Evolutionary conservation across 179 eudicot species (phyloP), one percentile per base, ranked within the genome.

Genomic region (Drosera spatulata): DNA sequence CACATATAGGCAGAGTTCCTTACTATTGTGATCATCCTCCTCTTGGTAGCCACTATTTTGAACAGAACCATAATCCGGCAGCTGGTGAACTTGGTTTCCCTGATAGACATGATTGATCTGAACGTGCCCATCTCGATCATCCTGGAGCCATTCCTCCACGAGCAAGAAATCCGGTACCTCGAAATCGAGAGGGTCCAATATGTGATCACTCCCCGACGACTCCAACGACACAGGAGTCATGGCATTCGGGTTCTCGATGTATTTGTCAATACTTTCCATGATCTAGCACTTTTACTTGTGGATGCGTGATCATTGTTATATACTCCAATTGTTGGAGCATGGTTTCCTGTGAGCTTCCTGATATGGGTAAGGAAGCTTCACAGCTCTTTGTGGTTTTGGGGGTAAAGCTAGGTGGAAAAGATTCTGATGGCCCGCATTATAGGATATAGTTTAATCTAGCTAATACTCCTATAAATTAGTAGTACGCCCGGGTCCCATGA

Each of bases 301-400:
- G 11, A 0, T 5, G 4, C 3, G 33, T 7, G 44, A 15, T 13
- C 10, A 43, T 13, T 8, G 12, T 14, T 4, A 58, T 11, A 41
- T 39, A 39, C 11, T 7, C 11, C 3, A 10, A 2, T 37, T 7
- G 2, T 2, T 39, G 48, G 10, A 15, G 39, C 60, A n/a, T 43
- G 47, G 45, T 65, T 78, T 75, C 82, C 79, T 46, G 45, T 72
- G 71, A 62, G 61, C 63, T 78, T 78, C 79, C 71, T 53, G 65
- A 53, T 62, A 68, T 54, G 53, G 55, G 39, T 41, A 68, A 55
- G 77, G 82, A 78, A 78, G 67, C 50, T 75, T 78, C 82, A 62
- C 56, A 41, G 15, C 6, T 43, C 45, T 43, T 4, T 43, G 1
- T 43, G 45, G 45, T 4, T 4, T 4, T 4, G 45, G 45, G 6